phyloP scores from a whole-genome alignment of 2,329 filamentous ascomycete genomes.

The Thielaviopsis musarum region DNA sequence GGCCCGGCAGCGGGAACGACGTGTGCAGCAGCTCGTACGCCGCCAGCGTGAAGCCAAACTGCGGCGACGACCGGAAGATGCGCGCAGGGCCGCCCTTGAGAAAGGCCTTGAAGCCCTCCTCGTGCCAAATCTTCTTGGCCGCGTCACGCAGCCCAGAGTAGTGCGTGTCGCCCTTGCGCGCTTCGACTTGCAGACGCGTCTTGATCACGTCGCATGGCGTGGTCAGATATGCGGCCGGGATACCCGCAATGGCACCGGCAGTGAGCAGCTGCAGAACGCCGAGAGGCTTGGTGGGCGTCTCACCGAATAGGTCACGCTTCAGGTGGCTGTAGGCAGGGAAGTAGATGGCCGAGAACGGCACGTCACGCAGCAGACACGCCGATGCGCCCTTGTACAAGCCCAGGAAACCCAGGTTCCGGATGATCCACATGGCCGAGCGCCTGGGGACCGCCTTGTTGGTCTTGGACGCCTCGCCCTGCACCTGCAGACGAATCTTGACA shows the following conservation, averaged over 20 bases:
- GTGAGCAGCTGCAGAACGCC: slow-evolving; percentile 82
- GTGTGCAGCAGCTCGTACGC: slow-evolving; percentile 86
- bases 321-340: slow-evolving; percentile 94
- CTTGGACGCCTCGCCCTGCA: slow-evolving; percentile 92
- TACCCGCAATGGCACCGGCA: slow-evolving; percentile 84
- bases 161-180: slow-evolving; percentile 77
- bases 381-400: slow-evolving; percentile 94
- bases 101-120: slow-evolving; percentile 91
- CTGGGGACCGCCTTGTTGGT: slow-evolving; percentile 60
- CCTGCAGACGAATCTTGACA: slow-evolving; percentile 95
- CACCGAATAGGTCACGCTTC: slow-evolving; percentile 87
- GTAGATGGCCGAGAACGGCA: slow-evolving; percentile 97
- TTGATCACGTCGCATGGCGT: slow-evolving; percentile 99
- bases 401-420: slow-evolving; percentile 81
- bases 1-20: slow-evolving; percentile 43
- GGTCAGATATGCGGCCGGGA: slow-evolving; percentile 85
- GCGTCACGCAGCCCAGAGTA: slow-evolving; percentile 82
- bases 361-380: slow-evolving; percentile 85
- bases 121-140: slow-evolving; percentile 64
- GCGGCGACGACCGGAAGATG: slow-evolving; percentile 85
- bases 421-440: slow-evolving; percentile 94
- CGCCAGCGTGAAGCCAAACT: slow-evolving; percentile 95
- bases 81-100: slow-evolving; percentile 97
- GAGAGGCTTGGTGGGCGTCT: slow-evolving; percentile 71
- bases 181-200: slow-evolving; percentile 92